These are phyloP conservation scores for Diatrype stigma DNA, from an alignment of 2,329 filamentous ascomycete genomes.

Conservation along the genomic window DNA sequence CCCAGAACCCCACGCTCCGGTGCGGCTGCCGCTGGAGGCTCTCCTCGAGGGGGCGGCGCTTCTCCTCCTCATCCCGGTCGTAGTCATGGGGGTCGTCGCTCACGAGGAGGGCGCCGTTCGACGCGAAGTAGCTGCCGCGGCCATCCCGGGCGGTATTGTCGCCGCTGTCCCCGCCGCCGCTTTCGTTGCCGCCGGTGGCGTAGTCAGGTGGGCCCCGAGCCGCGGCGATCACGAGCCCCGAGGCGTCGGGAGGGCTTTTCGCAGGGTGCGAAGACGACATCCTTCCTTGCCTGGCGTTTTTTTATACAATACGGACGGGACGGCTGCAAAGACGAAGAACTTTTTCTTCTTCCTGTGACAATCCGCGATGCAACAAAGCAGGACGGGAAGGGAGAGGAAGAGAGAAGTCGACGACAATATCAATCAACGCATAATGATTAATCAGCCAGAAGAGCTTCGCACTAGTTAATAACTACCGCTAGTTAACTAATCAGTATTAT, in stretches of 20 bases:
- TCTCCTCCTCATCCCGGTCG: constrained; percentile 7
- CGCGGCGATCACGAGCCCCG: background rate
- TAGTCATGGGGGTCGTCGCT: constrained; percentile 7
- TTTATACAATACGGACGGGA: no score
- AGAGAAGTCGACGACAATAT: no score
- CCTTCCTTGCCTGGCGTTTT: no score
- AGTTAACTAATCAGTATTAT: no score
- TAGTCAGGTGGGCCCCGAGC: background rate
- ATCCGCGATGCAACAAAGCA: no score
- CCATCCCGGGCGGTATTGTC: background rate
- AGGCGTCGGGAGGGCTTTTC: background rate
- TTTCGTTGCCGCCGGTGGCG: background rate
- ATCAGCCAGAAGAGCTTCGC: no score
- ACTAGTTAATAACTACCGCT: no score
- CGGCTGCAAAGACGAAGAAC: no score
- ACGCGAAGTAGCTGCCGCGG: background rate
- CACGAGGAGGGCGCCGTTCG: background rate
- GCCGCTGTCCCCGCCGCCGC: background rate
- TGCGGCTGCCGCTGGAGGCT: constrained; percentile 9
- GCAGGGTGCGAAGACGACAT: background rate
- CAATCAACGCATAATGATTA: no score
- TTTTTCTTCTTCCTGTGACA: no score
- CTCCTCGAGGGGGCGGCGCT: constrained; percentile 2
- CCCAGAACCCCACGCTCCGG: constrained; percentile 21
- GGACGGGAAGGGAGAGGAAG: no score